Conservation (phyloP, 345 rosid genomes). For the Boechera divaricarpa region DNA sequence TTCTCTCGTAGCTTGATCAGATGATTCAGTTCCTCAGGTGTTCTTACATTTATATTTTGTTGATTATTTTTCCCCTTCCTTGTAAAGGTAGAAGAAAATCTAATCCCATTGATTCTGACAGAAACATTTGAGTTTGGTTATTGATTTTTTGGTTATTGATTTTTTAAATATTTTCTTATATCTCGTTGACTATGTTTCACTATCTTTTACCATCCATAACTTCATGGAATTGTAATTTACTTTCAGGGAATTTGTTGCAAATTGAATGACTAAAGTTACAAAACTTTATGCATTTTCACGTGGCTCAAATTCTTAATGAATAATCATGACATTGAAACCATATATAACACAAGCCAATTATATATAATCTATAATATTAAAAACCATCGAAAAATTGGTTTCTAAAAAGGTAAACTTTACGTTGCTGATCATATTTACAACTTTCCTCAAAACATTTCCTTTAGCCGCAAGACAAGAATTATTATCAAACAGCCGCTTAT, state of each 20-base stretch:
- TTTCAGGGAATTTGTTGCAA: not conserved
- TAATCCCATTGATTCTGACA: conserved; percentile 48
- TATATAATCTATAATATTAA: conserved; percentile 15
- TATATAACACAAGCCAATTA: conserved; percentile 24
- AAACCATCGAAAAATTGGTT: conserved; percentile 21
- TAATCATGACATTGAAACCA: conserved; percentile 1
- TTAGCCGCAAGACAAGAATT: conserved; percentile 12
- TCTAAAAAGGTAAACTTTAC: conserved; percentile 23
- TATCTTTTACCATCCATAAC: not conserved
- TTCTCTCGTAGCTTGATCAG: conserved; percentile 41
- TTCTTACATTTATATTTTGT: conserved; percentile 42
- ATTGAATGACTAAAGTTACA: not conserved
- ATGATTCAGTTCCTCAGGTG: conserved; percentile 44
- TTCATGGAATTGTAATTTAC: not conserved
- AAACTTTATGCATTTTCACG: not conserved
- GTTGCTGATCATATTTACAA: conserved; percentile 37
- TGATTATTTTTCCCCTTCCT: conserved; percentile 39
- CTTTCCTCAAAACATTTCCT: conserved; percentile 21
- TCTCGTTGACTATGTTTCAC: not conserved
- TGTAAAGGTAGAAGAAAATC: conserved; percentile 48
- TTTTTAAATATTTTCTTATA: not conserved
- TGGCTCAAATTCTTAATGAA: not conserved
- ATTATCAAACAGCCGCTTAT: conserved; percentile 7
- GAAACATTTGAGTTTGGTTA: conserved; percentile 21
- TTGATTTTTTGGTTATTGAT: not conserved